These are phyloP conservation scores for Aspergillus taichungensis DNA, from an alignment of 495 filamentous ascomycete species.

Conservation along the genomic window DNA sequence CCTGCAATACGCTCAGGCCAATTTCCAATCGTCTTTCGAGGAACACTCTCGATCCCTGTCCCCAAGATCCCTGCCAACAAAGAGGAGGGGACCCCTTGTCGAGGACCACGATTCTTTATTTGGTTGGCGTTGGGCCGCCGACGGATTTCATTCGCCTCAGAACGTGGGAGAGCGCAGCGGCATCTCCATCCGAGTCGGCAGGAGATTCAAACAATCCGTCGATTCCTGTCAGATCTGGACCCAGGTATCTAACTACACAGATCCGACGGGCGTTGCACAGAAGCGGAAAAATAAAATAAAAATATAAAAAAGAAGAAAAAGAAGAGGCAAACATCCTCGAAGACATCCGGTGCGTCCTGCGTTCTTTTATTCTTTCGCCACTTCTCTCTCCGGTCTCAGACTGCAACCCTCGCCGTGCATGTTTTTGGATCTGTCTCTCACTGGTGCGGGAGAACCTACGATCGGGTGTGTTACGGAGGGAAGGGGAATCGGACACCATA, in stretches of 20 bases:
- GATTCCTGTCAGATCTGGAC: constrained; percentile 21
- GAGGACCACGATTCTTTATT: too few species aligned
- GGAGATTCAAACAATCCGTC: neutral
- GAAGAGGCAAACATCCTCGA: constrained; percentile 33
- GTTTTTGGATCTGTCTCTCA: constrained; percentile 9
- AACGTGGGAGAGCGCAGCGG: too few species aligned
- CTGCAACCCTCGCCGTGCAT: constrained; percentile 1
- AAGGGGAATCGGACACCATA: too few species aligned
- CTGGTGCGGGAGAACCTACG: neutral
- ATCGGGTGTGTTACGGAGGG: too few species aligned
- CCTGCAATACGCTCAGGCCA: neutral
- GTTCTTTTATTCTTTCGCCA: constrained; percentile 4
- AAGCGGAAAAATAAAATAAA: too few species aligned
- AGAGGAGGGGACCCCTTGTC: too few species aligned
- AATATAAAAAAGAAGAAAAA: constrained; percentile 13
- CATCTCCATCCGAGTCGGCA: neutral
- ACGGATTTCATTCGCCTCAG: too few species aligned
- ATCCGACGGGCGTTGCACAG: too few species aligned
- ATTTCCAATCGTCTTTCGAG: too few species aligned
- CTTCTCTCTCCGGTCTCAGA: constrained; percentile 1
- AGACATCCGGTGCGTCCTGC: constrained; percentile 26
- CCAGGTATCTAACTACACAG: constrained; percentile 3
- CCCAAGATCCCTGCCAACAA: too few species aligned
- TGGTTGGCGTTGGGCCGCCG: too few species aligned
- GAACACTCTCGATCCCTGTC: too few species aligned